These are phyloP conservation scores for Flaveria sonorensis DNA, from an alignment of 129 eudicot species.

Conservation along the genomic window DNA sequence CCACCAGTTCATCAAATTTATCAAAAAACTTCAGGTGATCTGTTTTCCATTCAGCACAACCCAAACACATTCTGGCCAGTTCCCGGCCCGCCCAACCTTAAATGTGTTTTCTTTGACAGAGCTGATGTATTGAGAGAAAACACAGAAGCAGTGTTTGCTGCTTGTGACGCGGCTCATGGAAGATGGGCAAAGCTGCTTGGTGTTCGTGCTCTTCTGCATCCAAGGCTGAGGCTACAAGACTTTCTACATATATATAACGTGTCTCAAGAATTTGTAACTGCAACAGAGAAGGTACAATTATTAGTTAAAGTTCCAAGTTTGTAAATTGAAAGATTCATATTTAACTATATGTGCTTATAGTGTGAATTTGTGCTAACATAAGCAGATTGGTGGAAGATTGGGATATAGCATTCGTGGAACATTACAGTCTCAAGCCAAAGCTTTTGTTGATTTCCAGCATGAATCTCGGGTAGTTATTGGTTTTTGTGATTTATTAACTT, in stretches of 20 bases:
- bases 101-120: slow-evolving; percentile 44
- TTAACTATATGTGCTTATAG: slow-evolving; percentile 28
- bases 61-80: not conserved
- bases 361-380: slow-evolving; percentile 35
- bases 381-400: slow-evolving; percentile 99
- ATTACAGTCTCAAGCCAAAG: slow-evolving; percentile 89
- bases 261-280: slow-evolving; percentile 79
- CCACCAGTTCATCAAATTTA: slow-evolving; percentile 57
- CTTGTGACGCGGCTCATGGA: slow-evolving; percentile 95
- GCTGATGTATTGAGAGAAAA: slow-evolving; percentile 95
- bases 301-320: not conserved
- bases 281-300: slow-evolving; percentile 75
- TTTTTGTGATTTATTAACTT: not conserved
- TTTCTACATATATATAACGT: slow-evolving; percentile 71
- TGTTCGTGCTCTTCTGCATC: slow-evolving; percentile 86
- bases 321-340: not conserved
- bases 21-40: slow-evolving; percentile 83
- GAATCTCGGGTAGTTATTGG: slow-evolving; percentile 71
- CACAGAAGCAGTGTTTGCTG: slow-evolving; percentile 91
- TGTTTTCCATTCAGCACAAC: slow-evolving; percentile 14
- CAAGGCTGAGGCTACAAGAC: slow-evolving; percentile 75
- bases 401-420: slow-evolving; percentile 95
- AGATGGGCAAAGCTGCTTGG: slow-evolving; percentile 99
- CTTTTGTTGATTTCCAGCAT: slow-evolving; percentile 91
- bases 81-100: not conserved